A percentile compares a stretch with the other conserved stretches of the same genome.
These are phyloP conservation scores for Capronia epimyces DNA, from an alignment of 2,329 filamentous ascomycete genomes.

Conservation along the genomic window DNA sequence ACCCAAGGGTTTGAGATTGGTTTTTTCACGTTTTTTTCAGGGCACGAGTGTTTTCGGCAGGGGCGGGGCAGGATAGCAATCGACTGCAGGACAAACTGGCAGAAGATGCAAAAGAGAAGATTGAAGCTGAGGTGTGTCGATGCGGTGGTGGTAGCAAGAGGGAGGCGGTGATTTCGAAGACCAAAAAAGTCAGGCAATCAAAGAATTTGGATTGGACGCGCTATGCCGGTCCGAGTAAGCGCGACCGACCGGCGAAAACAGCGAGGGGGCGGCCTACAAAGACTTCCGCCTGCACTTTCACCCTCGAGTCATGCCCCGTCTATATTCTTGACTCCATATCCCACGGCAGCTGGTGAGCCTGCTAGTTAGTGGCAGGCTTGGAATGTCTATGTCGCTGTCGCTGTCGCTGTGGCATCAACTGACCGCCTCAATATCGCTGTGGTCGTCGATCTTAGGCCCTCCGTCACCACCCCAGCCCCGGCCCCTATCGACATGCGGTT, in stretches of 20 bases:
- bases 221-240: slow-evolving; percentile 17
- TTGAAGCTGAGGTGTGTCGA: slow-evolving; percentile 22
- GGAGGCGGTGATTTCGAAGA: slow-evolving; percentile 20
- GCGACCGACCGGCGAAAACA: neutral
- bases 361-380: too few relatives aligned
- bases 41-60: slow-evolving; percentile 33
- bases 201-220: slow-evolving; percentile 16
- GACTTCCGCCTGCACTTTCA: neutral
- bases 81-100: slow-evolving; percentile 24
- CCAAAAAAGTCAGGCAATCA: slow-evolving; percentile 21
- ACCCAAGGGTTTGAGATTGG: slow-evolving; percentile 32
- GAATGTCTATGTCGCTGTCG: too few relatives aligned
- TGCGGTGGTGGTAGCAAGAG: slow-evolving; percentile 17
- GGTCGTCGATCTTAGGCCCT: too few relatives aligned
- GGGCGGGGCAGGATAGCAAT: slow-evolving; percentile 29
- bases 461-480: too few relatives aligned
- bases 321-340: neutral
- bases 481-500: too few relatives aligned
- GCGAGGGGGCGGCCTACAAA: neutral
- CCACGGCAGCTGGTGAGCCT: too few relatives aligned
- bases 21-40: slow-evolving; percentile 38
- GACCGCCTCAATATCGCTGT: too few relatives aligned
- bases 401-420: too few relatives aligned
- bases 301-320: too few relatives aligned
- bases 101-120: slow-evolving; percentile 24